Percentiles rank a stretch among this genome's conserved stretches.
phyloP scores from a whole-genome alignment of 345 rosid genomes.

The Gossypium herbaceum region DNA sequence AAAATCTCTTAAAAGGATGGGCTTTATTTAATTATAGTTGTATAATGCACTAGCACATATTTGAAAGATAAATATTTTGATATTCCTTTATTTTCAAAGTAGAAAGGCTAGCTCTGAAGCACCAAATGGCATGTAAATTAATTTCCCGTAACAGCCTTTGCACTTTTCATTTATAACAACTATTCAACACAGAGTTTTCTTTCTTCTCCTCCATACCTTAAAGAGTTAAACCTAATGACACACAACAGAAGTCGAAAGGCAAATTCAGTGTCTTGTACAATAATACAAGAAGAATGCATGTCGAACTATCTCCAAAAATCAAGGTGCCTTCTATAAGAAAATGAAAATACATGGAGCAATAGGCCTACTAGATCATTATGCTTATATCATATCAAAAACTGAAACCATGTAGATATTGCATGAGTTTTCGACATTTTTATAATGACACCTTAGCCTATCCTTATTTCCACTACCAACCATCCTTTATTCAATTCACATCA shows the following conservation, averaged over 20 bases:
- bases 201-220: not conserved
- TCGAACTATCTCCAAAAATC: not conserved
- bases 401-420: not conserved
- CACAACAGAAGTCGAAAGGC: not conserved
- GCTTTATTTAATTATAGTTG: too few relatives aligned
- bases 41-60: too few relatives aligned
- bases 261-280: not conserved
- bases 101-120: too few relatives aligned
- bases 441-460: not conserved
- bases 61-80: too few relatives aligned
- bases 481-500: not conserved
- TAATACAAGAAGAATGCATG: slow-evolving; percentile 1
- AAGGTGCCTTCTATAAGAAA: not conserved
- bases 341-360: slow-evolving; percentile 1
- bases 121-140: not conserved
- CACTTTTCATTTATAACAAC: not conserved
- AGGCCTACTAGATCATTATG: not conserved
- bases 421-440: not conserved
- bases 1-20: too few relatives aligned
- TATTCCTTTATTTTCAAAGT: too few relatives aligned
- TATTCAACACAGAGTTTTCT: not conserved
- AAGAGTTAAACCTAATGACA: not conserved
- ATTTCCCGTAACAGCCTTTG: not conserved
- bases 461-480: not conserved
- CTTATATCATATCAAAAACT: not conserved